Conservation (phyloP, 2,329 filamentous ascomycete species). For the Diaporthe nobilis region DNA sequence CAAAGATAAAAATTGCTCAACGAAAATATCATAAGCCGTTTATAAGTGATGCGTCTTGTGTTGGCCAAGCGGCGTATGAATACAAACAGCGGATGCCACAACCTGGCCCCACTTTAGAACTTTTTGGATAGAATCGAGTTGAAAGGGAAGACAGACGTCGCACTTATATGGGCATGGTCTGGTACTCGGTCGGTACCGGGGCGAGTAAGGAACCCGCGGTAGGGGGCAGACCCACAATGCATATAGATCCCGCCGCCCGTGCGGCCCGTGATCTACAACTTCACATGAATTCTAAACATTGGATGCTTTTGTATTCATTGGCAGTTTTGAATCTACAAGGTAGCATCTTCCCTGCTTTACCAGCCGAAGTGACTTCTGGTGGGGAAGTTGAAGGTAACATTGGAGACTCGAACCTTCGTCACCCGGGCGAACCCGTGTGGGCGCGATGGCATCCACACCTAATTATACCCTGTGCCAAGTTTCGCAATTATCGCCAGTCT, state of each 20-base stretch:
- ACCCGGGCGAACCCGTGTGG: too few relatives aligned
- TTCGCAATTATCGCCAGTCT: neutral
- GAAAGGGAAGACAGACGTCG: neutral
- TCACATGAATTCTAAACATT: neutral
- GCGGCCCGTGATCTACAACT: neutral
- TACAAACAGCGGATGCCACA: neutral
- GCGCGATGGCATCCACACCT: neutral
- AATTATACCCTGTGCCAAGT: neutral
- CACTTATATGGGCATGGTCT: conserved; percentile 5
- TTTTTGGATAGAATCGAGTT: neutral
- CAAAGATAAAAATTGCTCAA: too few relatives aligned
- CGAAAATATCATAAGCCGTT: too few relatives aligned
- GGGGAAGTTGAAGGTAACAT: neutral
- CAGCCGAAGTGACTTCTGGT: neutral
- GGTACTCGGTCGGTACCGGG: conserved; percentile 5
- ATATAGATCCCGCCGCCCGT: neutral
- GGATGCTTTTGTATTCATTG: neutral
- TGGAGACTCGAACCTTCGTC: neutral
- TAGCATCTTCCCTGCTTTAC: neutral
- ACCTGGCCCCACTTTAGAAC: neutral
- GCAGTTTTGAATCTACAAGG: neutral
- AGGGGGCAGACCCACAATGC: neutral
- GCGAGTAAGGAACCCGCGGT: neutral
- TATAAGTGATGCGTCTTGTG: neutral
- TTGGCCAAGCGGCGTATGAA: neutral